These are phyloP conservation scores for Penicillium frequentans DNA, from an alignment of 2,329 filamentous ascomycete species.

Conservation along the genomic window DNA sequence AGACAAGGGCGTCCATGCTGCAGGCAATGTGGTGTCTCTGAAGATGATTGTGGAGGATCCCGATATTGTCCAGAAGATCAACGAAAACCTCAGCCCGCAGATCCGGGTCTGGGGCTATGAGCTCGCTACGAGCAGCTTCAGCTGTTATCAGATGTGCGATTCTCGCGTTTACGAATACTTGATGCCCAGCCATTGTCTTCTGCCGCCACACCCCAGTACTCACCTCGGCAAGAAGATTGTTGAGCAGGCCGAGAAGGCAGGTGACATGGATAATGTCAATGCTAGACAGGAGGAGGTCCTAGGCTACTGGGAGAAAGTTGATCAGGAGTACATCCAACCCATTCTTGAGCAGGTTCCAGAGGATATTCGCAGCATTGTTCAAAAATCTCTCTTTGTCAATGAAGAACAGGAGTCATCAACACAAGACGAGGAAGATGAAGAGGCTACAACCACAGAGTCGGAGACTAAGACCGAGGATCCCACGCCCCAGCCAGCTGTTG, in stretches of 20 bases:
- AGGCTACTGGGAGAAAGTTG: slow-evolving; percentile 78
- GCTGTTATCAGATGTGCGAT: slow-evolving; percentile 91
- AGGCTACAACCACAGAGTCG: slow-evolving; percentile 5
- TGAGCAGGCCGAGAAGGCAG: slow-evolving; percentile 72
- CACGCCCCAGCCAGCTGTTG: slow-evolving; percentile 2
- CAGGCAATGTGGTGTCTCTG: slow-evolving; percentile 89
- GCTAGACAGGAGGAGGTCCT: slow-evolving; percentile 73
- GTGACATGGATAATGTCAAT: slow-evolving; percentile 67
- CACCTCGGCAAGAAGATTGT: slow-evolving; percentile 80
- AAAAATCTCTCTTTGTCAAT: slow-evolving; percentile 40
- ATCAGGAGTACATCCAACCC: slow-evolving; percentile 76
- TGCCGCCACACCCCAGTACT: slow-evolving; percentile 88
- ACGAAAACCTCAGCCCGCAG: slow-evolving; percentile 77
- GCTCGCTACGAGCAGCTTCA: slow-evolving; percentile 86
- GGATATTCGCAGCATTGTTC: slow-evolving; percentile 40
- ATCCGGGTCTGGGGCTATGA: slow-evolving; percentile 95
- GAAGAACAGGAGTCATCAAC: slow-evolving; percentile 21
- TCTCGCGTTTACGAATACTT: slow-evolving; percentile 97
- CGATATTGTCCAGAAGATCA: slow-evolving; percentile 88
- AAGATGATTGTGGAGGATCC: slow-evolving; percentile 94
- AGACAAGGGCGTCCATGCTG: slow-evolving; percentile 96
- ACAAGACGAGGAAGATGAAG: slow-evolving; percentile 10
- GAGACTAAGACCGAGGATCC: slow-evolving; percentile 11
- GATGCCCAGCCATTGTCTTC: slow-evolving; percentile 86
- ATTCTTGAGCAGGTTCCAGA: slow-evolving; percentile 52